phyloP scores from a whole-genome alignment of 1,139 yeast genomes.

The Kluyveromyces sp. region DNA sequence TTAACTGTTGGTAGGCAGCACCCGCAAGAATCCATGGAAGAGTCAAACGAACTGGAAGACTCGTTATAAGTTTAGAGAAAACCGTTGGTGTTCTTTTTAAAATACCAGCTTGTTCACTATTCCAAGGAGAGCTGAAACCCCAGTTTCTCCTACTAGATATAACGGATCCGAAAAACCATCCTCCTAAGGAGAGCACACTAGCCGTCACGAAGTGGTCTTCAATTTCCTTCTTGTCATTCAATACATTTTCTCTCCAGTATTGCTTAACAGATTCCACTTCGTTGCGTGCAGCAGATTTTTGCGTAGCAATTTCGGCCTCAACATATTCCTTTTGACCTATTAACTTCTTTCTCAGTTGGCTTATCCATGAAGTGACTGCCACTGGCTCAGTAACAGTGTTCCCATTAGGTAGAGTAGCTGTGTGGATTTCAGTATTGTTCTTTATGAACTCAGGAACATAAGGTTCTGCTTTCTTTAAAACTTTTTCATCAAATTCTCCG shows the following conservation, averaged over 20 bases:
- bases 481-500: conserved; percentile 7
- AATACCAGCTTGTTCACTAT: conserved; percentile 3
- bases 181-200: conserved; percentile 18
- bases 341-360: conserved; percentile 10
- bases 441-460: conserved; percentile 12
- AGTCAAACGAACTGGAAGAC: conserved; percentile 21
- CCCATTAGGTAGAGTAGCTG: conserved; percentile 18
- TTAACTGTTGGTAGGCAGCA: conserved; percentile 13
- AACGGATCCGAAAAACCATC: conserved; percentile 22
- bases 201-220: conserved; percentile 19
- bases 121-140: conserved; percentile 12
- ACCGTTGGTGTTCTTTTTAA: conserved; percentile 10
- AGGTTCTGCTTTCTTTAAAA: conserved; percentile 8
- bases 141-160: conserved; percentile 19
- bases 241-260: conserved; percentile 16
- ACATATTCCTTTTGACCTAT: conserved; percentile 9
- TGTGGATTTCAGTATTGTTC: conserved; percentile 9
- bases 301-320: conserved; percentile 12
- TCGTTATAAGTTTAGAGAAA: conserved; percentile 14
- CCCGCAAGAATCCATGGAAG: conserved; percentile 21
- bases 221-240: conserved; percentile 17
- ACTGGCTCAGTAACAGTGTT: conserved; percentile 19
- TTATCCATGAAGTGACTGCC: conserved; percentile 14
- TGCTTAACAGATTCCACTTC: conserved; percentile 12
- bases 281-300: conserved; percentile 13